phyloP scores from a whole-genome alignment of 1,139 yeast species.

The Saccharomyces uvarum region DNA sequence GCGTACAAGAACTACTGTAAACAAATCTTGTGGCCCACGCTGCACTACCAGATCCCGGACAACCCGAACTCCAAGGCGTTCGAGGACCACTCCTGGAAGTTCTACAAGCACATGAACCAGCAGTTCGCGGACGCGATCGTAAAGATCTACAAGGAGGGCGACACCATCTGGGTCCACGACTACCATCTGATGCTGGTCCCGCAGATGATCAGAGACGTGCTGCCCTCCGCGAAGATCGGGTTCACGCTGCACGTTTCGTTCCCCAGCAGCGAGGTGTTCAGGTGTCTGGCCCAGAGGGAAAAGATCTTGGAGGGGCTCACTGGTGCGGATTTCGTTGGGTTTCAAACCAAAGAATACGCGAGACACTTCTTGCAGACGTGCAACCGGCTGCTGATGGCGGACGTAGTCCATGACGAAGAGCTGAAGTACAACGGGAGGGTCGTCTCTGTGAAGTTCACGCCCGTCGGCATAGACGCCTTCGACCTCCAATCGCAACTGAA shows the following conservation, averaged over 20 bases:
- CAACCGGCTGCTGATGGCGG: conserved; percentile 74
- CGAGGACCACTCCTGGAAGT: conserved; percentile 91
- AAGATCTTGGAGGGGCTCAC: conserved; percentile 72
- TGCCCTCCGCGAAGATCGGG: conserved; percentile 85
- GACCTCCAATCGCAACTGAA: conserved; percentile 43
- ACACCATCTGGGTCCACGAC: conserved; percentile 86
- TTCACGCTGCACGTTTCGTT: conserved; percentile 89
- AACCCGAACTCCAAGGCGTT: conserved; percentile 90
- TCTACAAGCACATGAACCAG: conserved; percentile 69
- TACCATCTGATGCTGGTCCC: conserved; percentile 87
- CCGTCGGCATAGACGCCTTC: conserved; percentile 82
- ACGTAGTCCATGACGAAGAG: conserved; percentile 62
- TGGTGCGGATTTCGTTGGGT: conserved; percentile 81
- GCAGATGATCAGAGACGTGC: conserved; percentile 61
- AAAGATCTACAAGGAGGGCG: conserved; percentile 57
- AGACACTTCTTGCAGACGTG: conserved; percentile 91
- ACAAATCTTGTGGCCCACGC: conserved; percentile 92
- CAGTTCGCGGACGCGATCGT: conserved; percentile 71
- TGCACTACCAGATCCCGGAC: conserved; percentile 95
- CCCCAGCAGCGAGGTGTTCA: conserved; percentile 91
- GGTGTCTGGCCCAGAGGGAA: conserved; percentile 85
- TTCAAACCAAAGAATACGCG: conserved; percentile 88
- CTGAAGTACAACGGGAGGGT: conserved; percentile 60
- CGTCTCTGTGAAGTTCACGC: conserved; percentile 58
- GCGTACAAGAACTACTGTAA: conserved; percentile 87